Conservation (phyloP, 495 filamentous ascomycete species). For the Xanthoparmelia taractica region DNA sequence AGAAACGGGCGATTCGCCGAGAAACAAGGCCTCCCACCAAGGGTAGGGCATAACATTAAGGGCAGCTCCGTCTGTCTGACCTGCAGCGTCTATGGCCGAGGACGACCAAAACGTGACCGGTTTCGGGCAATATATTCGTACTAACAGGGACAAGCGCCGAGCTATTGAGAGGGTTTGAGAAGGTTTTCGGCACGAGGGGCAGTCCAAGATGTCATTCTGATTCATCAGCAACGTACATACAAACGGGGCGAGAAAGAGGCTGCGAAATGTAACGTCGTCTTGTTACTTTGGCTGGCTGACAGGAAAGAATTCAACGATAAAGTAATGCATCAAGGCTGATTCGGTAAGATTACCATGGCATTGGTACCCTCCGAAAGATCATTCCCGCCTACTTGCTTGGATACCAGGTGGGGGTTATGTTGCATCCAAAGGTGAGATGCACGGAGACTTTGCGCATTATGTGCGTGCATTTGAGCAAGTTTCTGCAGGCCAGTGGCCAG, state of each 20-base stretch:
- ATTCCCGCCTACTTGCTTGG: background rate
- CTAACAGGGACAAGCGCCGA: background rate
- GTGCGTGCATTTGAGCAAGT: constrained; percentile 10
- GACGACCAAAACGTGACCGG: too few relatives aligned
- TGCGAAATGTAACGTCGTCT: background rate
- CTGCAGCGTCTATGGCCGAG: too few relatives aligned
- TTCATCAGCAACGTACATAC: background rate
- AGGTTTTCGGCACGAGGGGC: background rate
- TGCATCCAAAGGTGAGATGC: background rate
- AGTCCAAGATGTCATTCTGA: background rate
- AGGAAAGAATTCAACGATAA: background rate
- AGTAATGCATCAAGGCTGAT: background rate
- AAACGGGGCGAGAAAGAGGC: background rate
- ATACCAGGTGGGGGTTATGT: background rate
- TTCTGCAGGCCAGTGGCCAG: too few relatives aligned
- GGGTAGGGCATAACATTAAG: background rate
- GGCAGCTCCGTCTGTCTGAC: too few relatives aligned
- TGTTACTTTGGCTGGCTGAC: background rate
- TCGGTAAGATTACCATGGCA: background rate
- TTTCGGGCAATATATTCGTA: too few relatives aligned
- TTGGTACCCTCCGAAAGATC: background rate
- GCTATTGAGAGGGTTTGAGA: background rate
- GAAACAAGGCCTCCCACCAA: too few relatives aligned
- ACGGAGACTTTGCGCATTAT: background rate
- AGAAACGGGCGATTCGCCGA: too few relatives aligned